Evolutionary conservation across 169 alveolate species (phyloP).

Genomic region (Ichthyophthirius multifiliis): DNA sequence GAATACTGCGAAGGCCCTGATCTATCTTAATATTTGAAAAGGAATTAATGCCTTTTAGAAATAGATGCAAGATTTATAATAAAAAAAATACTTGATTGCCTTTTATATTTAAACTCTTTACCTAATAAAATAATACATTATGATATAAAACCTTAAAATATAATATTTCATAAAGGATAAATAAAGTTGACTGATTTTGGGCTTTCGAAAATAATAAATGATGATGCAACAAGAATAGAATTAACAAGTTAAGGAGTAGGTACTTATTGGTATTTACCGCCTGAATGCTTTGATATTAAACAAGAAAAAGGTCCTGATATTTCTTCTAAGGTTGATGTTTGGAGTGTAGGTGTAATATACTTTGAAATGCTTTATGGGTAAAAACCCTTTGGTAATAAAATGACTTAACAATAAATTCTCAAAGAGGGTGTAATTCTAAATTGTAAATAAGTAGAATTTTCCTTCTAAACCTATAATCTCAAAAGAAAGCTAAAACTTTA

Average conservation of each 20-base stretch:
- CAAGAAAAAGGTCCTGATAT: slow-evolving; percentile 64
- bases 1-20: slow-evolving; percentile 89
- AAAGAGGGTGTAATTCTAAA: slow-evolving; percentile 73
- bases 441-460: slow-evolving; percentile 68
- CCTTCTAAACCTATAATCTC: slow-evolving; percentile 78
- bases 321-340: slow-evolving; percentile 87
- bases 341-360: slow-evolving; percentile 89
- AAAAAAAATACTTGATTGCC: slow-evolving; percentile 77
- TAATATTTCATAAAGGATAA: slow-evolving; percentile 85
- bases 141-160: slow-evolving; percentile 90
- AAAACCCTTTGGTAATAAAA: slow-evolving; percentile 87
- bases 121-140: slow-evolving; percentile 83
- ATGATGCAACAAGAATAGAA: slow-evolving; percentile 70
- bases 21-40: slow-evolving; percentile 75
- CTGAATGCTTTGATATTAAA: slow-evolving; percentile 82
- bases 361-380: slow-evolving; percentile 85
- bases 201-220: slow-evolving; percentile 77
- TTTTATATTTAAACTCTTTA: slow-evolving; percentile 78
- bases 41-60: slow-evolving; percentile 74
- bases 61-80: slow-evolving; percentile 86
- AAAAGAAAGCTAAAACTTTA: slow-evolving; percentile 79
- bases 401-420: slow-evolving; percentile 73
- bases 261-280: slow-evolving; percentile 91
- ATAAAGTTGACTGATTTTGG: slow-evolving; percentile 90
- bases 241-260: slow-evolving; percentile 89